Percentiles rank a stretch among this genome's conserved stretches.
Evolutionary conservation across 73 alveolate genomes (phyloP).

Genomic region (Effrenium voratum): DNA sequence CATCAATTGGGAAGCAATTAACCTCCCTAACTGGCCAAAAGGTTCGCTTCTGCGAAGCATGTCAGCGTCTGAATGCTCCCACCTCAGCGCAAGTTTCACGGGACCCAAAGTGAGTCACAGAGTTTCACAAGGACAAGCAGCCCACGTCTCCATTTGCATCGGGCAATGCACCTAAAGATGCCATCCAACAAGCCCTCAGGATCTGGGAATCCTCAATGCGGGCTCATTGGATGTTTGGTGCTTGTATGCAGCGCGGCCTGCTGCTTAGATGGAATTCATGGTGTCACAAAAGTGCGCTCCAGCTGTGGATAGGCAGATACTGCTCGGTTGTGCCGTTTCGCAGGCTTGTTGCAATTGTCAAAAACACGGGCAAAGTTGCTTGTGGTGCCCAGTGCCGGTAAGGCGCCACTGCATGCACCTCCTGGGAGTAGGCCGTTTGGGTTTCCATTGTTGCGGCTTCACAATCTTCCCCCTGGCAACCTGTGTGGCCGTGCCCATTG

Average conservation of each 20-base stretch:
- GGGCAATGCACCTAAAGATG: background rate
- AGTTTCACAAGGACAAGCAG: background rate
- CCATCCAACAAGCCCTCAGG: background rate
- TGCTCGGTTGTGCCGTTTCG: no score
- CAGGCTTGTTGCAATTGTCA: no score
- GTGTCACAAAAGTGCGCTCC: no score
- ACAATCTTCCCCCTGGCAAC: no score
- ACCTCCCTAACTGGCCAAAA: background rate
- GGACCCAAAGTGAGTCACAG: conserved; percentile 63
- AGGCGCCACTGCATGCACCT: no score
- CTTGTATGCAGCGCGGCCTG: background rate
- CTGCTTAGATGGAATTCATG: background rate
- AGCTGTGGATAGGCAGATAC: no score
- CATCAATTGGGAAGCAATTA: background rate
- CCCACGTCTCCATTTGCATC: background rate
- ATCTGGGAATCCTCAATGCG: background rate
- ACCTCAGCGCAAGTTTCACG: background rate
- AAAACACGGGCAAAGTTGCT: no score
- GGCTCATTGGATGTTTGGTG: background rate
- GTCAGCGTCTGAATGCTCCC: background rate
- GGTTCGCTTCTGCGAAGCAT: background rate
- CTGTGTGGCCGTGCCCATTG: no score
- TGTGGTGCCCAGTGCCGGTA: no score
- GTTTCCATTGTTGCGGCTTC: no score
- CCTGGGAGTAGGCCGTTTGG: no score